Conservation (phyloP, 495 filamentous ascomycete species). For the Penicillium antarcticum region DNA sequence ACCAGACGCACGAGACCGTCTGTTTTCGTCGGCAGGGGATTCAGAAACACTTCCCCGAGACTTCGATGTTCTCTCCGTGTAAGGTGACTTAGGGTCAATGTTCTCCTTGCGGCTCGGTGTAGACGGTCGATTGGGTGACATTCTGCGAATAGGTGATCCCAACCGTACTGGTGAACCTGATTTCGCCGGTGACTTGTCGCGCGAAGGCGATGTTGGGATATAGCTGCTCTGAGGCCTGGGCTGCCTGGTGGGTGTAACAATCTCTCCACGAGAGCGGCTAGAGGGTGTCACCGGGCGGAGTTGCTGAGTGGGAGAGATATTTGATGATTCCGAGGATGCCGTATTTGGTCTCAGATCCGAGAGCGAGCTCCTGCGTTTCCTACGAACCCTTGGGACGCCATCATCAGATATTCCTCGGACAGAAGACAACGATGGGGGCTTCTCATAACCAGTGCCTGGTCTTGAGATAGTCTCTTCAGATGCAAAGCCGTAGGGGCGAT, state of each 20-base stretch:
- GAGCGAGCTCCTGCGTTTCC: conserved; percentile 87
- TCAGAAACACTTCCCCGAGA: conserved; percentile 35
- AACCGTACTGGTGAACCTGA: conserved; percentile 28
- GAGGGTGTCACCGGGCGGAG: conserved; percentile 37
- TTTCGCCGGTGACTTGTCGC: conserved; percentile 33
- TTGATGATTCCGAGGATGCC: conserved; percentile 34
- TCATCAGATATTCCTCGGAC: conserved; percentile 33
- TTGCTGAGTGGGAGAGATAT: conserved; percentile 32
- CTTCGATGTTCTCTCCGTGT: conserved; percentile 33
- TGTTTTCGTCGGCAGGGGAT: conserved; percentile 43
- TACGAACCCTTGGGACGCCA: conserved; percentile 47
- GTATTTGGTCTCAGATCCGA: conserved; percentile 76
- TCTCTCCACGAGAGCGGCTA: conserved; percentile 25
- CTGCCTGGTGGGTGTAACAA: conserved; percentile 32
- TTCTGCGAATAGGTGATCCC: conserved; percentile 32
- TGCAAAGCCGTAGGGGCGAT: conserved; percentile 51
- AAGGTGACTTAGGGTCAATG: conserved; percentile 32
- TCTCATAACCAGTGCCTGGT: conserved; percentile 46
- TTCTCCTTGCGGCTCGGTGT: conserved; percentile 60
- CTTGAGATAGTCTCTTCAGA: conserved; percentile 43
- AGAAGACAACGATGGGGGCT: conserved; percentile 34
- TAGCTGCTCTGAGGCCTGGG: conserved; percentile 34
- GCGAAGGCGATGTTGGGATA: conserved; percentile 26
- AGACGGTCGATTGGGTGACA: conserved; percentile 37
- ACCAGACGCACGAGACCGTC: conserved; percentile 49